These are phyloP conservation scores for Lactarius psammicola DNA, from an alignment of 768 basidiomycete genomes.

Conservation along the genomic window DNA sequence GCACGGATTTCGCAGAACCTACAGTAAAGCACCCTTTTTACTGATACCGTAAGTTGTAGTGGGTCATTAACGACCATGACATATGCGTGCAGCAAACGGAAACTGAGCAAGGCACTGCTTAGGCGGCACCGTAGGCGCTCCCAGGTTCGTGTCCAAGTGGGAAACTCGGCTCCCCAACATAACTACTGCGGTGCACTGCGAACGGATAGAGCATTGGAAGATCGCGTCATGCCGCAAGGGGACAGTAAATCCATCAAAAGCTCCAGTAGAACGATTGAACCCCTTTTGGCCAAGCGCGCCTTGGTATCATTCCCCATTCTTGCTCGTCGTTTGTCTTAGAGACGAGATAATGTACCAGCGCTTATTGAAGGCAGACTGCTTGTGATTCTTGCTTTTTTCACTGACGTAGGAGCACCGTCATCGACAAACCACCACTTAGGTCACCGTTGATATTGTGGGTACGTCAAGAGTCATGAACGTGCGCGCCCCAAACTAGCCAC, in stretches of 20 bases:
- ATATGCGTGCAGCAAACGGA: conserved; percentile 3
- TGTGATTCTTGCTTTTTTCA: not conserved
- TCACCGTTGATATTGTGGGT: not conserved
- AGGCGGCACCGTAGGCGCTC: not conserved
- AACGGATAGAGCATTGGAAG: not conserved
- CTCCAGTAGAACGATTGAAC: not conserved
- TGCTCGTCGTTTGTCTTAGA: not conserved
- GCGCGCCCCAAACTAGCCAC: not conserved
- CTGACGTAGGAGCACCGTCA: not conserved
- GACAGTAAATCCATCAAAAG: conserved; percentile 3
- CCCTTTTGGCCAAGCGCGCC: not conserved
- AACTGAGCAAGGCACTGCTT: not conserved
- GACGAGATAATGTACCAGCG: conserved; percentile 1
- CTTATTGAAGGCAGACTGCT: conserved; percentile 3
- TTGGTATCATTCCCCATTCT: conserved; percentile 1
- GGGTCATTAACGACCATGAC: not conserved
- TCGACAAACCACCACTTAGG: not conserved
- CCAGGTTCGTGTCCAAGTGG: not conserved
- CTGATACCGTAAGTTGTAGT: not conserved
- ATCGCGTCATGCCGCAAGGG: not conserved
- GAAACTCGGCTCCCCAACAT: conserved; percentile 3
- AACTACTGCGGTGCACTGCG: not conserved
- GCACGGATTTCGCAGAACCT: not conserved
- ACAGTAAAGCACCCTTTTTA: not conserved
- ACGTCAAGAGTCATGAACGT: not conserved